Evolutionary conservation across 164 flowering plant species (phyloP).

Genomic region (Chloranthus sessilifolius): DNA sequence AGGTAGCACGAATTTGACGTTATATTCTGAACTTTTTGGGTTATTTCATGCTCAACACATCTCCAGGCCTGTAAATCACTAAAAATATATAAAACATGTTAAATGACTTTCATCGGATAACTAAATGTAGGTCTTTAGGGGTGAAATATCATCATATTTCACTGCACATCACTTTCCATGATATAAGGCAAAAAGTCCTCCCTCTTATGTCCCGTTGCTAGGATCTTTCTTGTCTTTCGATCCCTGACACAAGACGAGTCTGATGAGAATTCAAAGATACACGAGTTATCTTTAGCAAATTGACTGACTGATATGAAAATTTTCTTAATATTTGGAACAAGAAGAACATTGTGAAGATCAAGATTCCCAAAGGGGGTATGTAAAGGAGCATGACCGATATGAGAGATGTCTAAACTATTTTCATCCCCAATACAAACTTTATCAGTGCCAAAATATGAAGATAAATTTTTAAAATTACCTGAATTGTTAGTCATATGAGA

Average conservation of each 20-base stretch:
- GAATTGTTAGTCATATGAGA: neutral
- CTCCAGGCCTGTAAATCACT: too few species aligned
- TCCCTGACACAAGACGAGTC: neutral
- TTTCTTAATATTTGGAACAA: neutral
- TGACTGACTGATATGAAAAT: neutral
- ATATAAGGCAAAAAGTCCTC: neutral
- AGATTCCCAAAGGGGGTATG: neutral
- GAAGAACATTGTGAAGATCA: neutral
- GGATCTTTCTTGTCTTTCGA: neutral
- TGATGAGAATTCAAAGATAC: slow-evolving; percentile 1
- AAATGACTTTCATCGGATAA: too few species aligned
- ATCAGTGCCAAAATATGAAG: neutral
- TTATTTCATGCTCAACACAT: too few species aligned
- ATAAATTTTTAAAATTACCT: too few species aligned
- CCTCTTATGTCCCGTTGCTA: neutral
- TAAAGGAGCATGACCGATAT: neutral
- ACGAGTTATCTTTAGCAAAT: neutral
- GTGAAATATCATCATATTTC: too few species aligned
- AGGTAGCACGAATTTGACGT: too few species aligned
- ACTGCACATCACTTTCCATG: too few species aligned
- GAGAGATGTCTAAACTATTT: neutral
- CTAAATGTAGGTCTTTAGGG: too few species aligned
- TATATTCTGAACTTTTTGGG: too few species aligned
- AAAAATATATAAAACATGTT: too few species aligned
- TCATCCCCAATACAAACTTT: neutral